Conservation (phyloP, 805 yeast species). For the Kuraishia ogatae region DNA sequence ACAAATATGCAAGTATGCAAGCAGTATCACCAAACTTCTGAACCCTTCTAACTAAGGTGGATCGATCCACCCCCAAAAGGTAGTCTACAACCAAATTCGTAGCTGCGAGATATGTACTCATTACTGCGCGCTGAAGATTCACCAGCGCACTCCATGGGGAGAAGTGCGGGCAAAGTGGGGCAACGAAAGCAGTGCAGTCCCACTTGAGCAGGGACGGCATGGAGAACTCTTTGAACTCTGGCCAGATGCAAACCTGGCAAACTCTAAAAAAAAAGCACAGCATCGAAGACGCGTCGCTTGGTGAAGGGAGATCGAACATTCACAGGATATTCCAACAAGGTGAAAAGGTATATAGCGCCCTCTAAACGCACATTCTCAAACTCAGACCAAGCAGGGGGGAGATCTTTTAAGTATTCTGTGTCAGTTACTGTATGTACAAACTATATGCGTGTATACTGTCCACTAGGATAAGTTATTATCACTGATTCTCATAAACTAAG, state of each 20-base stretch:
- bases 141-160: neutral
- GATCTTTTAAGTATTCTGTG: no score
- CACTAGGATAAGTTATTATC: no score
- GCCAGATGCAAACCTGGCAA: neutral
- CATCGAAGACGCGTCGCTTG: neutral
- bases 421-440: no score
- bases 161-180: neutral
- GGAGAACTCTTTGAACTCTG: no score
- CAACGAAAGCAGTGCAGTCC: neutral
- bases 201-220: neutral
- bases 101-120: neutral
- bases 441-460: no score
- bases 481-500: no score
- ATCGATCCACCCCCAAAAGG: neutral
- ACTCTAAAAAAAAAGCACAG: neutral
- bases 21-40: neutral
- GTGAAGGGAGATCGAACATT: neutral
- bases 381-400: neutral
- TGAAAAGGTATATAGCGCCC: neutral
- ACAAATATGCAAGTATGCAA: neutral
- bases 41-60: neutral
- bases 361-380: neutral
- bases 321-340: neutral
- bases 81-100: neutral
- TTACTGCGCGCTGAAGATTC: neutral